Evolutionary conservation across 805 yeast species (phyloP), one percentile per base, ranked within the genome.

Genomic region (Pichia heedii): DNA sequence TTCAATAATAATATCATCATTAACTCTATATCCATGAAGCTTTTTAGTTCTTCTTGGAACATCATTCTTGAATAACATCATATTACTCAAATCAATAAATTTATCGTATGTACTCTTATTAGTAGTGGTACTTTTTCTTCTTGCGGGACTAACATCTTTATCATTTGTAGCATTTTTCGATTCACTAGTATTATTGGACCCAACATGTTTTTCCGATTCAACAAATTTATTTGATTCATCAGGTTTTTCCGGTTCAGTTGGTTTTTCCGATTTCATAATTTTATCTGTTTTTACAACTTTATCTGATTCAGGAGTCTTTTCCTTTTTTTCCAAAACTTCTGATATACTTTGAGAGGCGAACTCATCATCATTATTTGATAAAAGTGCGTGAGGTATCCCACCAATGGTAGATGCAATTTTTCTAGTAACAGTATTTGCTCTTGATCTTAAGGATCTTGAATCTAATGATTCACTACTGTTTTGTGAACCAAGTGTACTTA

Each of bases 1-100:
- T 61, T 90, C 98, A 45, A 93, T 81, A 46, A 87, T 71, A 43
- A 93, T 74, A 46, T 79, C 70, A 54, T 86, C 79, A 56, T 81
- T 93, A 34, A 85, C 70, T 61, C 82, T 84, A 61, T 80, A 90
- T 1, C 96, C 97, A 62, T 67, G 52, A 66, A 79, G 57, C 65
- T 66, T 52, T 32, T 49, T 51, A 5, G 62, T 44, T 27, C 38
- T 44, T 12, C 40, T 36, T 2, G 47, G 47, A 5, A 24, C 19
- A 11, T 13, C 16, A 27, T 44, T 44, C n/a, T 37, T 44, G n/a
- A 44, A 40, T 9, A 44, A 33, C 3, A 44, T 4, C 12, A 24
- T 40, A 36, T 44, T 44, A 37, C 47, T 38, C 3, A 44, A 5
- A 32, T 40, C 47, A 19, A 40, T 15, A 33, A 44, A 40, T 18